phyloP scores from a whole-genome alignment of 345 rosid genomes.

The Linum trigynum region DNA sequence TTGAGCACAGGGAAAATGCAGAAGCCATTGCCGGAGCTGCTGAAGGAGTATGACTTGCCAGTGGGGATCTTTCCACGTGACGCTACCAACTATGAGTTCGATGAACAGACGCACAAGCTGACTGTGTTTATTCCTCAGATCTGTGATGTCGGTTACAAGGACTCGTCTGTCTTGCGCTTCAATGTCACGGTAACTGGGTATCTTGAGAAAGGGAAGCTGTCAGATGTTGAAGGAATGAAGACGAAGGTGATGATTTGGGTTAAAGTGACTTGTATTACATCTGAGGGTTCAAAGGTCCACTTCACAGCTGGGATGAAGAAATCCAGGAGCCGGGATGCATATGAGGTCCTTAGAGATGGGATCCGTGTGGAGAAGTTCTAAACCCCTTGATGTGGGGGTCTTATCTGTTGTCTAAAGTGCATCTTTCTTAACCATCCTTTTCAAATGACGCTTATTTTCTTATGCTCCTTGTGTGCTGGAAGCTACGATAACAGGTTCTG shows the following conservation, averaged over 20 bases:
- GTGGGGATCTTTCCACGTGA: slow-evolving; percentile 89
- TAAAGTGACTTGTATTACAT: slow-evolving; percentile 59
- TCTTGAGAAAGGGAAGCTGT: slow-evolving; percentile 75
- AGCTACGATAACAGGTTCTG: too few relatives aligned
- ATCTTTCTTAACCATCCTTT: neutral
- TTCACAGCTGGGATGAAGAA: slow-evolving; percentile 76
- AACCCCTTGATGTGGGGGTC: slow-evolving; percentile 3
- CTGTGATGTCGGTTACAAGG: slow-evolving; percentile 88
- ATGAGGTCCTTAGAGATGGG: slow-evolving; percentile 74
- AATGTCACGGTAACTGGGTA: slow-evolving; percentile 53
- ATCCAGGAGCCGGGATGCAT: slow-evolving; percentile 60
- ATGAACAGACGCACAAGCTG: slow-evolving; percentile 67
- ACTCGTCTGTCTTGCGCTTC: slow-evolving; percentile 75
- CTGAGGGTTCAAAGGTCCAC: slow-evolving; percentile 66
- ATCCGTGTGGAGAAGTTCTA: slow-evolving; percentile 66
- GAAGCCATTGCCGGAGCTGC: slow-evolving; percentile 75
- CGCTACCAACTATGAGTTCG: slow-evolving; percentile 90
- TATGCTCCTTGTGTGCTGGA: too few relatives aligned
- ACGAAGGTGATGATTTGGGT: slow-evolving; percentile 86
- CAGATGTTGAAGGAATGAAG: slow-evolving; percentile 82
- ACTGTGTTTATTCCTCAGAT: slow-evolving; percentile 64
- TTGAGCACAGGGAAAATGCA: slow-evolving; percentile 78
- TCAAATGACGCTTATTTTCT: neutral
- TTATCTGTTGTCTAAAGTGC: too few relatives aligned
- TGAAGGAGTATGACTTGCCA: slow-evolving; percentile 69